A percentile compares a stretch with the other conserved stretches of the same genome.
Conservation (phyloP, 176 grass and related monocot genomes). For the Musa beccarii region DNA sequence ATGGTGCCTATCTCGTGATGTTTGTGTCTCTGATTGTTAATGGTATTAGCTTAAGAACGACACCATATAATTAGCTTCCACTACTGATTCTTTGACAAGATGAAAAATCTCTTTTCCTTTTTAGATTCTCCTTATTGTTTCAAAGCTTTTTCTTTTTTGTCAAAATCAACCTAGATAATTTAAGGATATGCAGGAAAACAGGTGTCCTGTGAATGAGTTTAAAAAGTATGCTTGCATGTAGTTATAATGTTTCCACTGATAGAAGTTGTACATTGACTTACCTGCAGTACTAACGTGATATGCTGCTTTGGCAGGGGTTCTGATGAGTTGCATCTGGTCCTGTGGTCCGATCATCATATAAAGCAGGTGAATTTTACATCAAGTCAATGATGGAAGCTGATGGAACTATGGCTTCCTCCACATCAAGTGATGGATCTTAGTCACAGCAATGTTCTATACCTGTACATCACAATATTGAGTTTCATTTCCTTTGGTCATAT, state of each 20-base stretch:
- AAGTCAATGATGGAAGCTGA: slow-evolving; percentile 93
- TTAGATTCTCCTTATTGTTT: too few relatives aligned
- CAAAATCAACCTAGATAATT: not conserved
- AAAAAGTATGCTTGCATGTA: too few relatives aligned
- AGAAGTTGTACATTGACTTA: not conserved
- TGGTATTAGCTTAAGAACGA: not conserved
- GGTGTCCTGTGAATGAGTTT: not conserved
- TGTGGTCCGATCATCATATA: slow-evolving; percentile 90
- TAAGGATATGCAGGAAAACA: not conserved
- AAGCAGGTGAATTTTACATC: slow-evolving; percentile 92
- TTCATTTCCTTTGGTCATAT: not conserved
- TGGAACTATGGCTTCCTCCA: slow-evolving; percentile 25
- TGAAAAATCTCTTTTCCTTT: too few relatives aligned
- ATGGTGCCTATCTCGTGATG: slow-evolving; percentile 41
- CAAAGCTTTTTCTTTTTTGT: not conserved
- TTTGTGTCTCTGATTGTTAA: not conserved
- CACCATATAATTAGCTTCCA: not conserved
- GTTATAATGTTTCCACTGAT: not conserved
- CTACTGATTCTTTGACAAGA: not conserved
- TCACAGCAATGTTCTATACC: not conserved
- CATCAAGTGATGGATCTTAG: not conserved
- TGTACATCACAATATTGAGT: not conserved
- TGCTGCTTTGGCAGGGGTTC: slow-evolving; percentile 54
- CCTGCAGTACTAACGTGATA: not conserved
- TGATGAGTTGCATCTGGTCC: slow-evolving; percentile 84